Base-by-base conservation (phyloP, 2,329 filamentous ascomycete genomes). In the Paramyrothecium roridum region DNA sequence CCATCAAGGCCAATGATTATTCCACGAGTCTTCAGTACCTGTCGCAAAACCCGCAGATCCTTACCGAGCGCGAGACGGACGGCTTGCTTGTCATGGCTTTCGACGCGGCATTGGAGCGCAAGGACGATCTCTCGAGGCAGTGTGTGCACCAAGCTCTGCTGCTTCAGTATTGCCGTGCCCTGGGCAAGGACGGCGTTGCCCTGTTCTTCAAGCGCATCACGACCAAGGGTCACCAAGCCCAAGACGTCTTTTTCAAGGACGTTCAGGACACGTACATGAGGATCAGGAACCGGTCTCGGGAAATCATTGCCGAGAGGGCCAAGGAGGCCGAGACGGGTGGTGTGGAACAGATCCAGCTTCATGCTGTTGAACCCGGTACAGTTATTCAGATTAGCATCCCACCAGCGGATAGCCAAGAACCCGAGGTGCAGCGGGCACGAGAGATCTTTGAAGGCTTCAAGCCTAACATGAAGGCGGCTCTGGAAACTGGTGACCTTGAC, bases 131-230 rank as follows among this genome's bases (percentile, higher is more conserved):
- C 62, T 86, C 91, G 3, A 84, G 87, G 50, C 90, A 93, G 70
- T 97, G 88, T 73, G 92, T 99, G 21, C 95, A 99, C 73, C 93
- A 98, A 70, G 93, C 89, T 3, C 80, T 98, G 17, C 80, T 99
- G 13, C 77, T 99, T 45, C 95, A 99, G 72, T 99, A 99, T 77
- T 99, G 95, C 75, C 86, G 93, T 11, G 88, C 91, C 46, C 81
- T 99, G 8, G 93, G 93, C 58, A 86, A 85, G 61, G 91, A 98
- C 65, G 93, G 93, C 21, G 92, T 97, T 10, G 83, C 85, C 7
- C 76, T 98, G 30, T 99, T 99, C 80, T 99, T 99, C 83, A 96
- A 95, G 76, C 89, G 93, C 56, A 93, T 99, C 71, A 95, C 90
- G 21, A 96, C 90, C 3, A 86, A 85, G 64, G 90, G 88, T 33